Evolutionary conservation across 805 yeast genomes (phyloP).

Genomic region (Lipomyces oligophaga): DNA sequence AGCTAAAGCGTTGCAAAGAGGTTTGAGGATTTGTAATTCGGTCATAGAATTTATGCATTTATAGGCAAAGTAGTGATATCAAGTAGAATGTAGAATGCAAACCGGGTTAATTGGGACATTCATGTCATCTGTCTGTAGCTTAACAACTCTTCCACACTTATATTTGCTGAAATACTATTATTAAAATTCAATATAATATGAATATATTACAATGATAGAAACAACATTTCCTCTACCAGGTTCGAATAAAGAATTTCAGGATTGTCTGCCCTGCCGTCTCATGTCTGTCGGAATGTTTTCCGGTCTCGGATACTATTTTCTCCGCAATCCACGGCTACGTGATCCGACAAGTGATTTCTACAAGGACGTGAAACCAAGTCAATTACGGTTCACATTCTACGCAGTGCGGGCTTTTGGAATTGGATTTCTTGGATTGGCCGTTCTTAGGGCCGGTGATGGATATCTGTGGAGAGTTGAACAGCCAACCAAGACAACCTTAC

Average conservation of each 20-base stretch:
- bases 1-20: slow-evolving; percentile 18
- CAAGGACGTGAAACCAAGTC: slow-evolving; percentile 19
- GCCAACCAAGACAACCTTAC: background rate
- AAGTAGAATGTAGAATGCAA: no score
- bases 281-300: slow-evolving; percentile 10
- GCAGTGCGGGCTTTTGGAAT: slow-evolving; percentile 8
- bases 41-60: no score
- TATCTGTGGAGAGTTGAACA: slow-evolving; percentile 26
- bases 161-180: no score
- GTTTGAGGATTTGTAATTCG: no score
- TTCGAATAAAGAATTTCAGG: slow-evolving; percentile 11
- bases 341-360: slow-evolving; percentile 21
- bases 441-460: slow-evolving; percentile 26
- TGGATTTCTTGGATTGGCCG: slow-evolving; percentile 10
- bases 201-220: no score
- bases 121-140: no score
- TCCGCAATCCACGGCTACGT: slow-evolving; percentile 14
- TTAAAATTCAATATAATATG: no score
- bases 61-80: no score
- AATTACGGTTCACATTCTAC: slow-evolving; percentile 9
- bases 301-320: slow-evolving; percentile 19
- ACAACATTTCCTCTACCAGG: slow-evolving; percentile 23
- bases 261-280: slow-evolving; percentile 20
- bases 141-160: no score
- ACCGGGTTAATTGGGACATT: no score